phyloP scores from a whole-genome alignment of 2,329 filamentous ascomycete genomes.

The Incumbomyces lentus region DNA sequence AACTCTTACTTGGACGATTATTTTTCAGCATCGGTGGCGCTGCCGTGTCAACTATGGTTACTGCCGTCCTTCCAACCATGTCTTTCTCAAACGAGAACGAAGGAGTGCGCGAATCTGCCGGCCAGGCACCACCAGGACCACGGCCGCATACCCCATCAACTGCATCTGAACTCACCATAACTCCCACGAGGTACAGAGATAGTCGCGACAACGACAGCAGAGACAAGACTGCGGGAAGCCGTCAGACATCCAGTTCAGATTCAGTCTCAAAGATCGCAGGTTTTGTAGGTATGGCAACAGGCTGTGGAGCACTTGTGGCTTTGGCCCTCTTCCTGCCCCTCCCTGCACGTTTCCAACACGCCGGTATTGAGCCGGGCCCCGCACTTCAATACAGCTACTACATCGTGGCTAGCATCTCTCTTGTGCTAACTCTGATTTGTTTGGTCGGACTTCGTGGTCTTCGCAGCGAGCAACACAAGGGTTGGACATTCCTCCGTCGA shows the following conservation, averaged over 20 bases:
- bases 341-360: slow-evolving; percentile 65
- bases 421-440: slow-evolving; percentile 64
- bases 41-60: slow-evolving; percentile 97
- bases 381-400: slow-evolving; percentile 83
- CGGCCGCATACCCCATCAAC: slow-evolving; percentile 39
- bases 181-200: slow-evolving; percentile 37
- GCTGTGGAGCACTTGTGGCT: slow-evolving; percentile 79
- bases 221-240: slow-evolving; percentile 10
- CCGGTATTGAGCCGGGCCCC: slow-evolving; percentile 60
- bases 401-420: slow-evolving; percentile 62
- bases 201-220: slow-evolving; percentile 9
- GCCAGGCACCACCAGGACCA: slow-evolving; percentile 6
- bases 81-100: slow-evolving; percentile 26
- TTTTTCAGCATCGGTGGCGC: slow-evolving; percentile 85
- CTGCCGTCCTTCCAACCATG: slow-evolving; percentile 74
- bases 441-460: slow-evolving; percentile 62
- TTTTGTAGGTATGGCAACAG: slow-evolving; percentile 83
- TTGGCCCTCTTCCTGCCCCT: slow-evolving; percentile 75
- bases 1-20: slow-evolving; percentile 71
- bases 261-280: slow-evolving; percentile 64
- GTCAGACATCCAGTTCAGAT: slow-evolving; percentile 15
- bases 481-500: slow-evolving; percentile 34
- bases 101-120: too few relatives aligned
- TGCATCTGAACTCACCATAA: slow-evolving; percentile 50
- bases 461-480: slow-evolving; percentile 67